Evolutionary conservation across 1,284 basidiomycete genomes (phyloP), one percentile per base, ranked within the genome.

Genomic region (Sporisorium graminicola): DNA sequence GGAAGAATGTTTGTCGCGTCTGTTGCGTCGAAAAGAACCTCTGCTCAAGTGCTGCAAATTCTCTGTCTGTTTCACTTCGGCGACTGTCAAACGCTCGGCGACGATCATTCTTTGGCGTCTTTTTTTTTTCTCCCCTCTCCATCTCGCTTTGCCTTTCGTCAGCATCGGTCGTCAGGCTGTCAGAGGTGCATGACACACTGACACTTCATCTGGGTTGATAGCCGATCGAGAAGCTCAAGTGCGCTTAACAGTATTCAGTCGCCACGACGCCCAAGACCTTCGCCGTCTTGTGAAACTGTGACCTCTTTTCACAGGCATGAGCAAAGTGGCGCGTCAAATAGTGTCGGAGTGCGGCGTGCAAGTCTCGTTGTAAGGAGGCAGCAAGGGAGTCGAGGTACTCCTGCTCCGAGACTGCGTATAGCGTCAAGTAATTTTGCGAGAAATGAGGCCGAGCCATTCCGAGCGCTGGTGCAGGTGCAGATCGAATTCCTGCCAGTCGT

Each of bases 401-500:
- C n/a, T n/a, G n/a, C n/a, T n/a, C n/a, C n/a, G n/a, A n/a, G n/a
- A n/a, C 37, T 40, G 37, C 37, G 37, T 40, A 18, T 40, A 18
- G 37, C 37, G 16, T 44, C 44, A 13, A 31, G 29, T 31, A n/a
- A 5, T 31, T 31, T 31, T 5, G 29, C 22, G 20, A 16, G 22
- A 37, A 51, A 58, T 16, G 26, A 58, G 43, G 44, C 64, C 64
- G 64, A 65, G 64, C 52, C 57, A 56, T 62, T 60, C 66, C 66
- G 66, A 59, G 61, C 31, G 27, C 24, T 18, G 24, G 65, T 67
- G 65, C 65, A 68, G 50, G 65, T 68, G 65, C 65, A 68, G 50
- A 18, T 50, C 40, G 51, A 69, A 69, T 69, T 63, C 66, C 66
- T 63, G 35, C n/a, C 20, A 6, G 16, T 27, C 14, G n/a, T n/a